These are phyloP conservation scores for Aspergillus fumigatus DNA, from an alignment of 2,329 filamentous ascomycete genomes.

Conservation along the genomic window DNA sequence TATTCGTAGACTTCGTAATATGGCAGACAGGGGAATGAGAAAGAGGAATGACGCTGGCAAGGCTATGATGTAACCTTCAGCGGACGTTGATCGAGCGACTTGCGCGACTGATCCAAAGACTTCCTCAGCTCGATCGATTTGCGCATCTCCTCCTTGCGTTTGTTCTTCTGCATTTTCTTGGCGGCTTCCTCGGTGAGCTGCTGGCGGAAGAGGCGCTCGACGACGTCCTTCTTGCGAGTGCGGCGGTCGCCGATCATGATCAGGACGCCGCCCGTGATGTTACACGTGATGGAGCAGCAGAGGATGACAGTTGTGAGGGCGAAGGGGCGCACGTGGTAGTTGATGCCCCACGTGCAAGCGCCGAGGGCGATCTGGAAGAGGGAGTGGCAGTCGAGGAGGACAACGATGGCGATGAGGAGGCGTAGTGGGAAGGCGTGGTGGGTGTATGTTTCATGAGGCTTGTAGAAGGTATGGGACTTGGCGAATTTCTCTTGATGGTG, in stretches of 20 bases:
- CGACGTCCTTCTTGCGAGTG: conserved; percentile 80
- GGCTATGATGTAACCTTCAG: background rate
- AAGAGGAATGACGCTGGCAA: background rate
- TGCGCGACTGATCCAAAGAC: background rate
- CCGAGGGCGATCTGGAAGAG: conserved; percentile 76
- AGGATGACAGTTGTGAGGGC: conserved; percentile 78
- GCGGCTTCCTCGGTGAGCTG: conserved; percentile 66
- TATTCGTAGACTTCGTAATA: background rate
- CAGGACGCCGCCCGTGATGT: conserved; percentile 69
- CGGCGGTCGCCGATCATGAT: conserved; percentile 72
- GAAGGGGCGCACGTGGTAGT: conserved; percentile 63
- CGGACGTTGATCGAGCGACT: background rate
- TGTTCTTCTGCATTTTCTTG: conserved; percentile 50
- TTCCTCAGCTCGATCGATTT: conserved; percentile 13
- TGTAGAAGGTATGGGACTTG: conserved; percentile 84
- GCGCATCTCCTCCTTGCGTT: conserved; percentile 35
- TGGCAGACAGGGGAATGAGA: too few relatives aligned
- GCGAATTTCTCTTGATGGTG: conserved; percentile 77
- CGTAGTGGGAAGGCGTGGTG: conserved; percentile 74
- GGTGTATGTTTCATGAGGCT: conserved; percentile 78
- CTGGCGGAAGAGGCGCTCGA: conserved; percentile 71
- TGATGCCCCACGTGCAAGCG: conserved; percentile 72
- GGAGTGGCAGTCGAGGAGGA: conserved; percentile 74
- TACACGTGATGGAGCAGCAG: conserved; percentile 70
- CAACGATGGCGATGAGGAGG: conserved; percentile 70